phyloP scores from a whole-genome alignment of 208 protist genomes.

The Leptomonas seymouri region DNA sequence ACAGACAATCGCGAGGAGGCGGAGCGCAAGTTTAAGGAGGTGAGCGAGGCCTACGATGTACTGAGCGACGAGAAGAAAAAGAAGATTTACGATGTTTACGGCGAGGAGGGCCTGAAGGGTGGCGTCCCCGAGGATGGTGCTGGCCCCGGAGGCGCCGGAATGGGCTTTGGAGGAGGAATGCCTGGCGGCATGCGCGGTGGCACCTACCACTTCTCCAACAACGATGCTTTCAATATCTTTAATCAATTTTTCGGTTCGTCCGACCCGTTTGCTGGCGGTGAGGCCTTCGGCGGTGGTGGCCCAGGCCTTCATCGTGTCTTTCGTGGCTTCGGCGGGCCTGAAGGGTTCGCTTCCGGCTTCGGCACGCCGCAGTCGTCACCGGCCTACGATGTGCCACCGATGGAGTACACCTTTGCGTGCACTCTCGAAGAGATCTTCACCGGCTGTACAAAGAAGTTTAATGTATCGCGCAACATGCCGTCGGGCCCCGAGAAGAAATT shows the following conservation, averaged over 20 bases:
- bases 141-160: conserved; percentile 71
- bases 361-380: conserved; percentile 90
- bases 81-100: conserved; percentile 97
- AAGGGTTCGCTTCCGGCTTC: conserved; percentile 74
- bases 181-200: conserved; percentile 42
- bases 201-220: conserved; percentile 70
- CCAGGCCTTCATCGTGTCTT: conserved; percentile 84
- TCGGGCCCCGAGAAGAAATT: conserved; percentile 82
- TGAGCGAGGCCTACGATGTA: conserved; percentile 98
- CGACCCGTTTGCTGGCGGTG: conserved; percentile 87
- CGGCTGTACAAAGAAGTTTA: conserved; percentile 95
- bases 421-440: conserved; percentile 98
- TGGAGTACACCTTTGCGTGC: conserved; percentile 93
- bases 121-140: conserved; percentile 56
- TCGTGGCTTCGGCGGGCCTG: conserved; percentile 76
- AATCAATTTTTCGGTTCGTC: conserved; percentile 76
- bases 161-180: conserved; percentile 65
- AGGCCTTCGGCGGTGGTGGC: conserved; percentile 85
- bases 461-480: conserved; percentile 85
- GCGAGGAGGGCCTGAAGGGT: conserved; percentile 96
- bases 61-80: conserved; percentile 97
- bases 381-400: conserved; percentile 67
- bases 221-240: conserved; percentile 92
- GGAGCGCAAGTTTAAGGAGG: conserved; percentile 92
- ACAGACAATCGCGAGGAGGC: conserved; percentile 81